Evolutionary conservation across 345 rosid genomes (phyloP).

Genomic region (Odontarrhena argentea): DNA sequence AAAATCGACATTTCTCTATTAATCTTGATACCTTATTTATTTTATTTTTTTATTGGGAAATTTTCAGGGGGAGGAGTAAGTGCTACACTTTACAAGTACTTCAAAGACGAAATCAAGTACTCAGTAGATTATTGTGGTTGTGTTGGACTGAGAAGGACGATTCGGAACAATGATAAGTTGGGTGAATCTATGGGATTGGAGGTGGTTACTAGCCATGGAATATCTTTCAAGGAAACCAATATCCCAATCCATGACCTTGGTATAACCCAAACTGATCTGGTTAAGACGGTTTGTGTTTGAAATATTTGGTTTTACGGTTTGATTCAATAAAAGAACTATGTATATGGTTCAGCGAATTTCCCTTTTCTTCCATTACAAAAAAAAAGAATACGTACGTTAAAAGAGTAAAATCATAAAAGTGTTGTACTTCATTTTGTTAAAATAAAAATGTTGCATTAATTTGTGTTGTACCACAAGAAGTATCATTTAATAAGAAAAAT

Average conservation of each 20-base stretch:
- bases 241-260: conserved; percentile 26
- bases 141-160: conserved; percentile 57
- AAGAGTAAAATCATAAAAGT: too few species aligned
- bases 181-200: conserved; percentile 42
- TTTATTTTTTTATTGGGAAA: not conserved
- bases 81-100: conserved; percentile 60
- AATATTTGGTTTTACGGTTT: too few species aligned
- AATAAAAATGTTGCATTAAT: too few species aligned
- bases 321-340: too few species aligned
- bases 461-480: too few species aligned
- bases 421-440: too few species aligned
- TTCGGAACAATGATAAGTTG: conserved; percentile 30
- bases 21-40: not conserved
- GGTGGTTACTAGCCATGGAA: conserved; percentile 40
- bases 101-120: conserved; percentile 49
- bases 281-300: conserved; percentile 16
- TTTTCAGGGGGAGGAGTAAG: conserved; percentile 88
- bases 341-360: too few species aligned
- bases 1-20: not conserved
- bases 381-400: too few species aligned
- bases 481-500: too few species aligned
- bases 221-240: conserved; percentile 17
- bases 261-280: conserved; percentile 9
- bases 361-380: too few species aligned
- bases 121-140: conserved; percentile 80